These are phyloP conservation scores for Adansonia digitata DNA, from an alignment of 345 rosid genomes.

Conservation along the genomic window DNA sequence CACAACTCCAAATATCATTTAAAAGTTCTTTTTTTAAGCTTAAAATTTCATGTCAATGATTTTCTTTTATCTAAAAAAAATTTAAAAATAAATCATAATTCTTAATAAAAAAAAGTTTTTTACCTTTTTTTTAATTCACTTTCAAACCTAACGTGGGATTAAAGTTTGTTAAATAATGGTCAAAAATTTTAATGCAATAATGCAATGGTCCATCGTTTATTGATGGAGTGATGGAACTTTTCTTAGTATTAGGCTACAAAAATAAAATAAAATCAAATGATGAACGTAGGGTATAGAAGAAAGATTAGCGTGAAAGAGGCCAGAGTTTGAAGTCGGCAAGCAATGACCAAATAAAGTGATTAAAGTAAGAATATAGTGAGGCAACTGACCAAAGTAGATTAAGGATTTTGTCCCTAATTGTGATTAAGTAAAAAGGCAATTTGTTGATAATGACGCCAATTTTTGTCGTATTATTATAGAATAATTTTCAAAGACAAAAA, in stretches of 20 bases:
- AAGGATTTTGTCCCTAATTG: constrained; percentile 25
- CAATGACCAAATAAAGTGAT: neutral
- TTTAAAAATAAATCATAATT: too few relatives aligned
- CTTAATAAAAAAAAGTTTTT: too few relatives aligned
- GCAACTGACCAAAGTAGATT: constrained; percentile 16
- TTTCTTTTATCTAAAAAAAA: neutral
- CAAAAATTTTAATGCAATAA: too few relatives aligned
- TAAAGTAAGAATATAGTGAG: neutral
- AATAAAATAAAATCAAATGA: too few relatives aligned
- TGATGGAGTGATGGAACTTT: too few relatives aligned
- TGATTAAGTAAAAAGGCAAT: constrained; percentile 7
- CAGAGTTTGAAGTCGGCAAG: constrained; percentile 4
- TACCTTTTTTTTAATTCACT: neutral
- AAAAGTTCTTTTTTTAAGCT: neutral
- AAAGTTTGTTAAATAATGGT: too few relatives aligned
- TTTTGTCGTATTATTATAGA: constrained; percentile 35
- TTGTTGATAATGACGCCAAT: constrained; percentile 23
- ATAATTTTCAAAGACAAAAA: constrained; percentile 26
- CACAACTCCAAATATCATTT: neutral
- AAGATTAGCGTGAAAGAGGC: neutral
- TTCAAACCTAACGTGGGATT: too few relatives aligned
- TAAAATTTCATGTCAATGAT: neutral
- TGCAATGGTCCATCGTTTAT: neutral
- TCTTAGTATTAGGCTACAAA: too few relatives aligned
- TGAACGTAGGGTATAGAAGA: neutral